Percentiles rank a stretch among this genome's conserved stretches.
Conservation (phyloP, 495 filamentous ascomycete species). For the Penicillium ochrochloron region DNA sequence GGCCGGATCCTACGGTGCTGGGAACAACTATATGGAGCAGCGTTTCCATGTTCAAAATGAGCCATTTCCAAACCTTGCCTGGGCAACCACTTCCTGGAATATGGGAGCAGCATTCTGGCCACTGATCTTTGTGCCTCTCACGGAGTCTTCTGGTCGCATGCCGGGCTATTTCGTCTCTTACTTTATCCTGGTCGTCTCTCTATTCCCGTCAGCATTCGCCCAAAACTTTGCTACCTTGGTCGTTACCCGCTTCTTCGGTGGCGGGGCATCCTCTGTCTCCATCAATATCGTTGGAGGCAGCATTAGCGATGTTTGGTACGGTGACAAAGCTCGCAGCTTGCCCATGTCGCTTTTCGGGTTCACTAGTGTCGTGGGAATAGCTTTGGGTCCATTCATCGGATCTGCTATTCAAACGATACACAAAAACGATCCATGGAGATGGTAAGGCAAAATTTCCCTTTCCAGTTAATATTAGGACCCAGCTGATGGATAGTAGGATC, state of each 20-base stretch:
- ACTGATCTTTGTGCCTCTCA: slow-evolving; percentile 55
- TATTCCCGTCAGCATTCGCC: slow-evolving; percentile 56
- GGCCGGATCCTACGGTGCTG: slow-evolving; percentile 46
- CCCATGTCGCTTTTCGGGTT: slow-evolving; percentile 53
- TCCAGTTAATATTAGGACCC: not conserved
- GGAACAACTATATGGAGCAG: slow-evolving; percentile 43
- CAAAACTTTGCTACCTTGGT: slow-evolving; percentile 58
- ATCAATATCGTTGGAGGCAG: slow-evolving; percentile 54
- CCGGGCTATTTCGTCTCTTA: slow-evolving; percentile 56
- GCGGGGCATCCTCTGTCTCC: slow-evolving; percentile 50
- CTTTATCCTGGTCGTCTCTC: slow-evolving; percentile 48
- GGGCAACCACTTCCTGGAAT: slow-evolving; percentile 56
- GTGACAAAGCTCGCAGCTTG: slow-evolving; percentile 43
- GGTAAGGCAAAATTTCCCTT: slow-evolving; percentile 28
- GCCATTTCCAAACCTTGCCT: slow-evolving; percentile 50
- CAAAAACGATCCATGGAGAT: slow-evolving; percentile 47
- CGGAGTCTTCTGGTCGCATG: slow-evolving; percentile 56
- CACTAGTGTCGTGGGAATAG: slow-evolving; percentile 49
- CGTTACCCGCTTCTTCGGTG: slow-evolving; percentile 54
- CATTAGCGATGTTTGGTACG: slow-evolving; percentile 51
- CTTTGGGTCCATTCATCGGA: slow-evolving; percentile 55
- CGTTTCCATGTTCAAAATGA: slow-evolving; percentile 47
- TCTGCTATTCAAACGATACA: slow-evolving; percentile 44
- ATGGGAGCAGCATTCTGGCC: slow-evolving; percentile 58
- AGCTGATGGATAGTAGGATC: slow-evolving; percentile 38